Evolutionary conservation across 257 asterid genomes (phyloP).

Genomic region (Jacaranda mimosifolia): DNA sequence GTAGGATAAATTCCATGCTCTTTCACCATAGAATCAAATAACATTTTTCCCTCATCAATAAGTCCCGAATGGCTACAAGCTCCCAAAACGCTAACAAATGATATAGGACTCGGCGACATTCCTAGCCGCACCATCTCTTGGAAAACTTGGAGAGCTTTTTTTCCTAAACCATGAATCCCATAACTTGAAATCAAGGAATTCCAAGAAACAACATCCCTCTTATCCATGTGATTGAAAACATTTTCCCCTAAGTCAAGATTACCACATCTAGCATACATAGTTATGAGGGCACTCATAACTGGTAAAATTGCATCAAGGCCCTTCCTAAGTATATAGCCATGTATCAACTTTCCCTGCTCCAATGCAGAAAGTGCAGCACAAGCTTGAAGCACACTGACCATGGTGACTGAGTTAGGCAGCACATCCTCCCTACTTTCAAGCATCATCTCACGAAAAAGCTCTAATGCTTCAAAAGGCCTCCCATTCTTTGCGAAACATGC

Average conservation of each 20-base stretch:
- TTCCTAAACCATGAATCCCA: slow-evolving; percentile 79
- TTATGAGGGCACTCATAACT: slow-evolving; percentile 74
- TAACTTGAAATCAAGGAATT: slow-evolving; percentile 86
- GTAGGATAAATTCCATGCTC: slow-evolving; percentile 60
- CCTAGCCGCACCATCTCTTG: slow-evolving; percentile 70
- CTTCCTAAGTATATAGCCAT: slow-evolving; percentile 77
- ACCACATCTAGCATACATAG: slow-evolving; percentile 92
- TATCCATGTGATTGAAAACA: slow-evolving; percentile 71
- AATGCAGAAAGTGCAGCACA: slow-evolving; percentile 81
- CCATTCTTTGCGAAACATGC: slow-evolving; percentile 80
- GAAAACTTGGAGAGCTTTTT: slow-evolving; percentile 62
- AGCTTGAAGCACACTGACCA: slow-evolving; percentile 94
- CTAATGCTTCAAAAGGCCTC: slow-evolving; percentile 71
- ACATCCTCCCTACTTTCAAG: slow-evolving; percentile 49
- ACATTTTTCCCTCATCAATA: slow-evolving; percentile 67
- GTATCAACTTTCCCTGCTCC: slow-evolving; percentile 89
- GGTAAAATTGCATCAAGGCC: slow-evolving; percentile 85
- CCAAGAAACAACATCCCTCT: slow-evolving; percentile 82
- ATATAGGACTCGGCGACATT: slow-evolving; percentile 69
- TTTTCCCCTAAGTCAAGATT: slow-evolving; percentile 57
- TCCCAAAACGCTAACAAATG: slow-evolving; percentile 83
- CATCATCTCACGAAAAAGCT: slow-evolving; percentile 75
- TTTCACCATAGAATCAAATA: slow-evolving; percentile 72
- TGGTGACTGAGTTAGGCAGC: slow-evolving; percentile 90
- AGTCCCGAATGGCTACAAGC: slow-evolving; percentile 97